Base-by-base conservation (phyloP, 192 early-diverging fungal genomes). In the Spinellus fusiger region DNA sequence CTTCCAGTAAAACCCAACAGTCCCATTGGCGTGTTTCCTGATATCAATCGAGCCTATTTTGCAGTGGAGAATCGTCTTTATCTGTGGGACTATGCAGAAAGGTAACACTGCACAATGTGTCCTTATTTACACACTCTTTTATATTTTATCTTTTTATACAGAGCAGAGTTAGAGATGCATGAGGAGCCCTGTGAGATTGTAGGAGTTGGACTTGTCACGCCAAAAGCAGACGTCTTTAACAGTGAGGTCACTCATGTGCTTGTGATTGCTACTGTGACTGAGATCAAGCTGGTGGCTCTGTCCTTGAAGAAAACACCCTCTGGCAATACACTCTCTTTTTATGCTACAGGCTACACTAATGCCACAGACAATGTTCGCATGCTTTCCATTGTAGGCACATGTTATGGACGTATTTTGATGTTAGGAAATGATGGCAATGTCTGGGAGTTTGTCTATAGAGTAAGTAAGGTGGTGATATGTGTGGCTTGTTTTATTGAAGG, bases 11-110 rank as follows among this genome's bases (percentile, higher is more conserved):
- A 81, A 83, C 50, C 85, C n/a, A 61, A 61, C 2, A 66, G 84
- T 61, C 95, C 91, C 69, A 88, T 94, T 83, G 96, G 96, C 1
- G 69, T 98, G 20, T 93, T 93, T 32, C 89, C 94, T 12, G 91
- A 94, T 59, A 89, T 98, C 54, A 76, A 89, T 50, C 86, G 89
- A 22, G 93, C 88, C 15, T 98, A 94, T 90, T 89, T 96, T 35
- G 91, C 89, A 1, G 87, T 98, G 49, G 93, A 93, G 71, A 85
- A 92, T 67, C 77, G 84, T 31, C 77, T 96, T 28, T 95, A 89
- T 64, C 70, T 98, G 33, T 95, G 93, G 94, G 91, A 98, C 71
- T 96, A 93, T 69, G 80, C 84, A 38, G 83, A 89, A 25, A 82
- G 84, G 80, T 81, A 72, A 37, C 34, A n/a, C 49, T 31, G 1